phyloP scores from a whole-genome alignment of 1,284 basidiomycete species.

The Malassezia slooffiae region DNA sequence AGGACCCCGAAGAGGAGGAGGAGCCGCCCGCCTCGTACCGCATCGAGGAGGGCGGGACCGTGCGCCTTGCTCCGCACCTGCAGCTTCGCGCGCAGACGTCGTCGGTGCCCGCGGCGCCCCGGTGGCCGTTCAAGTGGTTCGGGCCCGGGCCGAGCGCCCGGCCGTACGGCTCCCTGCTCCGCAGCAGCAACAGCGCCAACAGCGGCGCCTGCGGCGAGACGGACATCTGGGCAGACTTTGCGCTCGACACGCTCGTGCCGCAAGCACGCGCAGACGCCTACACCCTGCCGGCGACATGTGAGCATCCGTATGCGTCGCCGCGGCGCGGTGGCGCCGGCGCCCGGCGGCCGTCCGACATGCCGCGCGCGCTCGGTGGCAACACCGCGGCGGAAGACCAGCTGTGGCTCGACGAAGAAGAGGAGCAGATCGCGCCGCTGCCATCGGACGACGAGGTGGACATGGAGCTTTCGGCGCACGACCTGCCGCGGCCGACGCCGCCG shows the following conservation, averaged over 20 bases:
- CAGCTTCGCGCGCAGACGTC: constrained; percentile 10
- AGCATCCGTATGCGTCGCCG: constrained; percentile 18
- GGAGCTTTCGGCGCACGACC: too few species aligned
- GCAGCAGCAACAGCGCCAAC: constrained; percentile 18
- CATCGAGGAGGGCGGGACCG: constrained; percentile 4
- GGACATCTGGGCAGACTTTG: constrained; percentile 36
- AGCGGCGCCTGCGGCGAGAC: constrained; percentile 8
- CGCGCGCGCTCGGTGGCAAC: constrained; percentile 1
- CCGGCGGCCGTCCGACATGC: constrained; percentile 9
- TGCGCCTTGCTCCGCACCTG: constrained; percentile 15
- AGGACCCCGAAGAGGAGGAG: constrained; percentile 2
- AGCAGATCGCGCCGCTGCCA: background rate
- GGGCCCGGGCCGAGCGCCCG: constrained; percentile 26
- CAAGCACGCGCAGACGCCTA: constrained; percentile 4
- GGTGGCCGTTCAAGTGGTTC: constrained; percentile 27
- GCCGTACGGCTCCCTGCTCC: constrained; percentile 22
- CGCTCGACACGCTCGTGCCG: constrained; percentile 27
- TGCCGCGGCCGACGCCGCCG: too few species aligned
- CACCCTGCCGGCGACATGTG: constrained; percentile 5
- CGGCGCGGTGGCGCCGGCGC: background rate
- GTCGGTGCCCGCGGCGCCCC: constrained; percentile 5
- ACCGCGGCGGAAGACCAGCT: constrained; percentile 2
- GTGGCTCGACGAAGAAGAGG: constrained; percentile 30
- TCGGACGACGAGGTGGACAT: background rate
- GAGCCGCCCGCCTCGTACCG: constrained; percentile 1